Base-by-base conservation (phyloP, 2,329 filamentous ascomycete genomes). In the Botrytis byssoidea region DNA sequence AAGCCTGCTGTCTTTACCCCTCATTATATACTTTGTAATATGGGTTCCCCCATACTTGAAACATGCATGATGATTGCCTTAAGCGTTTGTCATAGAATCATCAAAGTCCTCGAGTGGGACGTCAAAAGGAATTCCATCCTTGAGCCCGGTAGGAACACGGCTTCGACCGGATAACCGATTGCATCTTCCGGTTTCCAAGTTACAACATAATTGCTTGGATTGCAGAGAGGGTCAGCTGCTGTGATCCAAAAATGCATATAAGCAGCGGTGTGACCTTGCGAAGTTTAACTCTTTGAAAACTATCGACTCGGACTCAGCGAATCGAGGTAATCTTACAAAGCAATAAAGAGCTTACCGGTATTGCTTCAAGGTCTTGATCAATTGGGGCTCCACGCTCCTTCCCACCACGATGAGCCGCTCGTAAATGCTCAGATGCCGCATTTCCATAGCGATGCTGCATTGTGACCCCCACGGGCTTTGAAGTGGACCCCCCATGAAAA, bases 51-150 rank as follows among this genome's bases (percentile, higher is more conserved):
- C 65, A 55, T 55, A 68, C 25, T 42, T 55, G 65, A 68, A 68
- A 68, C 65, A 40, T 55, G 64, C 44, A 51, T 48, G 44, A 51
- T 22, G 37, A n/a, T 51, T 67, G 37, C 32, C 22, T n/a, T 18
- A 29, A 70, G 22, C 14, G 55, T 70, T 70, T 70, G 68, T 70
- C 68, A 70, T 70, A 70, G 68, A 70, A 70, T 44, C 32, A 46
- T 46, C 40, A 70, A 46, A 63, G 16, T 37, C 44, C 40, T 63
- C 57, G 22, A 40, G 51, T 40, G 5, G 46, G 55, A 37, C 35
- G 29, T 29, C 8, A 14, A 51, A 29, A 51, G 22, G 25, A 51
- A 29, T 42, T 68, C 35, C 35, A 68, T 68, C 65, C 68, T 64
- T 71, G 57, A 40, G 44, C 48, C 48, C 16, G 18, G 66, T 8